Percentiles rank a stretch among this genome's conserved stretches.
Evolutionary conservation across 2,329 filamentous ascomycete genomes (phyloP).

Genomic region (Cladosporium sp.): DNA sequence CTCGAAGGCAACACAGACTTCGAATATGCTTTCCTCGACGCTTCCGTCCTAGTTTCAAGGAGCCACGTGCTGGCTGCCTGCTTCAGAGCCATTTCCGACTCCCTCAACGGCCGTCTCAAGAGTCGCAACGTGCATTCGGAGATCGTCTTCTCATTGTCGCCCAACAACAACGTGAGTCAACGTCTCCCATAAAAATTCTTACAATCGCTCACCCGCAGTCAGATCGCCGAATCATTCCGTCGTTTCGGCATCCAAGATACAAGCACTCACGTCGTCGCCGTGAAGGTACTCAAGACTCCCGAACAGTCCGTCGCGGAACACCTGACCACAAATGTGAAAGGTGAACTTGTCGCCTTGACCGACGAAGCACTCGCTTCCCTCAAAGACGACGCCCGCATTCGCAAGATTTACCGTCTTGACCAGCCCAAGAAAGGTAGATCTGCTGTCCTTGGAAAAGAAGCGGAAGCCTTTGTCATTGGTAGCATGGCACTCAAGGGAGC

Average conservation of each 20-base stretch:
- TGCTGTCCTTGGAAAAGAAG: constrained; percentile 42
- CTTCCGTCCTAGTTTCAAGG: constrained; percentile 70
- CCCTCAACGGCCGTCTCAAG: constrained; percentile 62
- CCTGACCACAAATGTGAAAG: constrained; percentile 62
- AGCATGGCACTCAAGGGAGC: constrained; percentile 74
- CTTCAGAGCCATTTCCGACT: constrained; percentile 72
- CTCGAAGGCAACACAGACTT: constrained; percentile 80
- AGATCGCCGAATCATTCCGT: constrained; percentile 92
- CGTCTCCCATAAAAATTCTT: constrained; percentile 11
- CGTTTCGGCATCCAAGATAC: constrained; percentile 76
- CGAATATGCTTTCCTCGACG: constrained; percentile 93
- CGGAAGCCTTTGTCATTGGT: constrained; percentile 70
- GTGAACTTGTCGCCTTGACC: constrained; percentile 58
- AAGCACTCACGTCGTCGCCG: constrained; percentile 71
- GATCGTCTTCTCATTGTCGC: constrained; percentile 75
- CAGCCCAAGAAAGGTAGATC: constrained; percentile 41
- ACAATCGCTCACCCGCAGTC: not conserved
- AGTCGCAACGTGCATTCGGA: constrained; percentile 89
- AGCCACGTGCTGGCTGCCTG: constrained; percentile 72
- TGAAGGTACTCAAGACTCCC: constrained; percentile 67
- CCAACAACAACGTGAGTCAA: constrained; percentile 72
- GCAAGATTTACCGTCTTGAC: constrained; percentile 85
- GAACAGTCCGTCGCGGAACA: constrained; percentile 55
- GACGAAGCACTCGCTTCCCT: constrained; percentile 62
- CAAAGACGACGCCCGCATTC: constrained; percentile 68